Evolutionary conservation across 1,139 yeast species (phyloP).

Genomic region (Hansenula lynferdii): DNA sequence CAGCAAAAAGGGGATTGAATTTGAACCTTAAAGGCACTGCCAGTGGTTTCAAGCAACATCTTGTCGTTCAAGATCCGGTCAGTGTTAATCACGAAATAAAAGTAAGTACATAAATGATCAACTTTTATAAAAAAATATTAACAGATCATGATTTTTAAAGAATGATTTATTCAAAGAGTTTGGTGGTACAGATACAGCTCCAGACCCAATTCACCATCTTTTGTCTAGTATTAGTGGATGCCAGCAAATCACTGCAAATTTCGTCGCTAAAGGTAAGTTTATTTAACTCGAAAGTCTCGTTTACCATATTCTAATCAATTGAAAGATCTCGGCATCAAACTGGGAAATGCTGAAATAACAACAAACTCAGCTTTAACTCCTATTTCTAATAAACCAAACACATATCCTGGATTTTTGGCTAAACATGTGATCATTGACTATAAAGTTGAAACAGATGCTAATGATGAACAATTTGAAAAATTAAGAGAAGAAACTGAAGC

Average conservation of each 20-base stretch:
- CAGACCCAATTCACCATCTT: neutral
- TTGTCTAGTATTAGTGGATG: neutral
- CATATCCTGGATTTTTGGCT: neutral
- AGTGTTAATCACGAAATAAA: neutral
- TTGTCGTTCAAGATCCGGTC: neutral
- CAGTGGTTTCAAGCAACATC: neutral
- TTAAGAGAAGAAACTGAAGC: constrained; percentile 1
- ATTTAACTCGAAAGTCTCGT: neutral
- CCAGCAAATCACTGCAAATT: neutral
- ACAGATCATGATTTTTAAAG: too few species aligned
- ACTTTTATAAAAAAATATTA: too few species aligned
- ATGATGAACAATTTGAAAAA: neutral
- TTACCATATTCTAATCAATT: neutral
- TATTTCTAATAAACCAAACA: neutral
- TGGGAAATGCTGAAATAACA: neutral
- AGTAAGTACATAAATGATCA: too few species aligned
- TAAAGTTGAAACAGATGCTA: neutral
- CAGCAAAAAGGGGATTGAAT: neutral
- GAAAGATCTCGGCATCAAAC: neutral
- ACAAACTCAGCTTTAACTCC: neutral
- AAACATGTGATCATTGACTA: neutral
- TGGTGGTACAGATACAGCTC: neutral
- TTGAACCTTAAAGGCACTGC: neutral
- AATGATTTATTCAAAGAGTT: neutral
- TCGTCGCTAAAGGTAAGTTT: constrained; percentile 1